Percentiles rank a stretch among this genome's conserved stretches.
Evolutionary conservation across 2,329 filamentous ascomycete genomes (phyloP).

Genomic region (Coleophoma crateriformis): DNA sequence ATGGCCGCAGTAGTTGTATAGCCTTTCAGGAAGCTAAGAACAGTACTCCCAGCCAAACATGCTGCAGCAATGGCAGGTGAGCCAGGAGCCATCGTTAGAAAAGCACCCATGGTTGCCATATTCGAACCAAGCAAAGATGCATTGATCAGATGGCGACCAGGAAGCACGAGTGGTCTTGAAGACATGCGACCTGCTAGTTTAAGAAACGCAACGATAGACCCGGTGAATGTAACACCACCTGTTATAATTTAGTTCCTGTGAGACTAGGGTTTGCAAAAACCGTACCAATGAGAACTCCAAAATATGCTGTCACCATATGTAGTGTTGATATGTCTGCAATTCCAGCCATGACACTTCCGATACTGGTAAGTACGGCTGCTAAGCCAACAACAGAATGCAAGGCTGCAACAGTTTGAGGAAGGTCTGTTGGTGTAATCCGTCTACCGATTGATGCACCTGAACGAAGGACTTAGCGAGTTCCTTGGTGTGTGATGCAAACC

Average conservation of each 20-base stretch:
- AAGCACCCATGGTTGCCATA: constrained; percentile 76
- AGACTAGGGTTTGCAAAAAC: neutral
- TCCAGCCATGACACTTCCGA: constrained; percentile 77
- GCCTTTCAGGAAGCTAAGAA: constrained; percentile 77
- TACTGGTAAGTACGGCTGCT: constrained; percentile 81
- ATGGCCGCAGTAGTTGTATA: constrained; percentile 85
- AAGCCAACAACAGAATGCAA: constrained; percentile 87
- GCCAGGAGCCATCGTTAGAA: constrained; percentile 75
- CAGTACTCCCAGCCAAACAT: constrained; percentile 70
- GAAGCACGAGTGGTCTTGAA: constrained; percentile 67
- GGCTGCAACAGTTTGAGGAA: constrained; percentile 85
- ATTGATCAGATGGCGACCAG: constrained; percentile 73
- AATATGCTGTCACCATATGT: constrained; percentile 79
- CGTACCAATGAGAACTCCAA: constrained; percentile 74
- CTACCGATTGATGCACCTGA: constrained; percentile 70
- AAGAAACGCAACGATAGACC: constrained; percentile 82
- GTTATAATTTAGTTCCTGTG: neutral
- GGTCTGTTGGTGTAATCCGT: constrained; percentile 79
- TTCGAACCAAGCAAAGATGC: constrained; percentile 69
- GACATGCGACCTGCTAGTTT: constrained; percentile 82
- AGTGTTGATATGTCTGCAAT: constrained; percentile 67
- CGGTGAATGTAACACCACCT: constrained; percentile 83
- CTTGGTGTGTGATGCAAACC: constrained; percentile 3
- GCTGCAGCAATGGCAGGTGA: constrained; percentile 73
- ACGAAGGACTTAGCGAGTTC: neutral